Evolutionary conservation across 1,139 yeast genomes (phyloP).

Genomic region (Suhomyces anneliseae): DNA sequence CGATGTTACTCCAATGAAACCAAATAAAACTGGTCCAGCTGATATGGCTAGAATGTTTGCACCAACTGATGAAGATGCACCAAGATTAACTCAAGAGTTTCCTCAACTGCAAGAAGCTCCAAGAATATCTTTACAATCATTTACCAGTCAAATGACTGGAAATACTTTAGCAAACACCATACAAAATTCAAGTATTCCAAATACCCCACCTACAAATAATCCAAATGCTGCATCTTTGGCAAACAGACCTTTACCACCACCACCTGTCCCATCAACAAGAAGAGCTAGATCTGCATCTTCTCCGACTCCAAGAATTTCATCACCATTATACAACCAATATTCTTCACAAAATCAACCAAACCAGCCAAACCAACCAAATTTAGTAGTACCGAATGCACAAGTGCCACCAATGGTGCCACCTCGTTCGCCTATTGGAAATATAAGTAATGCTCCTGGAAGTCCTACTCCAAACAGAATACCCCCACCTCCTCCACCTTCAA

Average conservation of each 20-base stretch:
- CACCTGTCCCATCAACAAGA: slow-evolving; percentile 39
- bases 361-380: slow-evolving; percentile 1
- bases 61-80: slow-evolving; percentile 15
- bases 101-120: slow-evolving; percentile 19
- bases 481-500: slow-evolving; percentile 48
- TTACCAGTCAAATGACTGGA: slow-evolving; percentile 49
- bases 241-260: slow-evolving; percentile 36
- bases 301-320: slow-evolving; percentile 36
- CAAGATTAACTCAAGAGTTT: neutral
- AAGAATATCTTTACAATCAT: slow-evolving; percentile 39
- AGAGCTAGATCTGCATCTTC: slow-evolving; percentile 45
- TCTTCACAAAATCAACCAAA: slow-evolving; percentile 1
- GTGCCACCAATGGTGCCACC: slow-evolving; percentile 25
- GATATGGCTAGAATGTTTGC: slow-evolving; percentile 38
- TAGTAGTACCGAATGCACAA: slow-evolving; percentile 6
- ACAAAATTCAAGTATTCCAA: slow-evolving; percentile 28
- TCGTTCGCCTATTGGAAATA: slow-evolving; percentile 9
- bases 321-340: slow-evolving; percentile 19
- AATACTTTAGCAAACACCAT: slow-evolving; percentile 40
- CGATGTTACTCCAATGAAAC: slow-evolving; percentile 24
- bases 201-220: slow-evolving; percentile 19
- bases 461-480: slow-evolving; percentile 18
- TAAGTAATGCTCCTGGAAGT: slow-evolving; percentile 1
- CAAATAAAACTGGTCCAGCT: slow-evolving; percentile 40
- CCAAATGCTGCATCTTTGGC: slow-evolving; percentile 1